A percentile compares a stretch with the other conserved stretches of the same genome.
phyloP scores from a whole-genome alignment of 2,329 filamentous ascomycete genomes.

The Fusarium haematococcum region DNA sequence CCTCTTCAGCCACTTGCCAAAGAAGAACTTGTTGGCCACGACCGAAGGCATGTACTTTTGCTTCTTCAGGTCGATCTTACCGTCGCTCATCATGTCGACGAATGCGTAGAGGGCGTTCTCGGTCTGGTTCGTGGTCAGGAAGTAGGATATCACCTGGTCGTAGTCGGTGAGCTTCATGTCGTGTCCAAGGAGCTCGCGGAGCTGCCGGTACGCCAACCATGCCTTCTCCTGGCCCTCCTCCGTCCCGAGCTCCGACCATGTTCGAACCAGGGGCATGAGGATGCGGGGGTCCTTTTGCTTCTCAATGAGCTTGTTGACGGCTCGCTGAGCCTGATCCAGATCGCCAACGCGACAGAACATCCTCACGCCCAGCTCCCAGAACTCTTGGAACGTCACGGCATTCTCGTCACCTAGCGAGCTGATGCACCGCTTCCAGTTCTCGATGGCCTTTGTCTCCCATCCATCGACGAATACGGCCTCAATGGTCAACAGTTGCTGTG shows the following conservation, averaged over 20 bases:
- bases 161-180: conserved; percentile 79
- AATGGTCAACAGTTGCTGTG: conserved; percentile 74
- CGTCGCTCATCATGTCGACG: conserved; percentile 87
- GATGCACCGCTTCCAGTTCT: conserved; percentile 72
- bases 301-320: conserved; percentile 66
- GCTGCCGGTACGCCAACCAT: conserved; percentile 74
- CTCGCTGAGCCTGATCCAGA: conserved; percentile 67
- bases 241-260: conserved; percentile 67
- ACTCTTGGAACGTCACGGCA: conserved; percentile 62
- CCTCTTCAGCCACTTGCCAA: conserved; percentile 89
- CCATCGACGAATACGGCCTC: conserved; percentile 75
- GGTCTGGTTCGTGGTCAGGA: conserved; percentile 74
- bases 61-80: conserved; percentile 61
- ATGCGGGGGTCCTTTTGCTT: conserved; percentile 65
- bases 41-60: conserved; percentile 59
- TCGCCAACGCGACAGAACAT: conserved; percentile 72
- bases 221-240: conserved; percentile 65
- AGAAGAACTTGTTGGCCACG: conserved; percentile 81
- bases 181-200: conserved; percentile 70
- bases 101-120: conserved; percentile 81
- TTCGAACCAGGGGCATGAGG: conserved; percentile 76
- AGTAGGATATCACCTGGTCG: conserved; percentile 77
- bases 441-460: conserved; percentile 68
- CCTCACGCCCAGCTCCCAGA: conserved; percentile 74
- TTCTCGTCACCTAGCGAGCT: conserved; percentile 61